Evolutionary conservation across 257 asterid genomes (phyloP), one percentile per base, ranked within the genome.

Genomic region (Leptodermis oblonga): DNA sequence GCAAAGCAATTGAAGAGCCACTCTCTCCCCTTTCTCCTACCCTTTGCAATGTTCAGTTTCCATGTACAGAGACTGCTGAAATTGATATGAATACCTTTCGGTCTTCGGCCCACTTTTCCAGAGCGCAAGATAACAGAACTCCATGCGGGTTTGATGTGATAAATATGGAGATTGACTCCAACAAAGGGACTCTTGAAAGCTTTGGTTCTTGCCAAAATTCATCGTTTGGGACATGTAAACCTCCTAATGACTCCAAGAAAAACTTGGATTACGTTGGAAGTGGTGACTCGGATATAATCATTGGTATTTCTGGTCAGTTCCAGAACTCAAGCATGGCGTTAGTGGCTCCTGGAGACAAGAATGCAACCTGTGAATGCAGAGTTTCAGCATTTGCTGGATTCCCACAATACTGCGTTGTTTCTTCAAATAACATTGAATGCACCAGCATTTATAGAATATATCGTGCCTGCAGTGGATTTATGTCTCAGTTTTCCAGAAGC

Each of bases 21-120:
- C 58, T 94, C 46, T 91, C 97, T 58, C 99, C 99, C 62, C 54
- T 80, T 83, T 68, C 89, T 92, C 48, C 87, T 62, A 74, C 22
- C 48, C 43, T 67, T 0, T 15, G 62, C 62, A 33, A 22, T n/a
- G 68, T 86, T 74, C 80, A 78, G 66, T 80, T 83, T 78, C 71
- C 70, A 20, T 74, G 67, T 64, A 78, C 68, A 62, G 82, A 68
- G 77, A 62, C 63, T 62, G 65, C 69, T 70, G 86, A 76, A 73
- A 70, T 63, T 33, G 86, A 76, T 73, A 70, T 68, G 26, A 70
- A 48, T 73, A 68, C 75, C 46, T 33, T 81, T 65, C 62, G 74
- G 72, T 75, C 76, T 65, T 76, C 61, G 64, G 66, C 62, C 7
- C 86, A 71, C n/a, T 23, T 76, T 62, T 31, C 72, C 45, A 70